Evolutionary conservation across 2,329 filamentous ascomycete genomes (phyloP).

Genomic region (Purpureocillium takamizusanense): DNA sequence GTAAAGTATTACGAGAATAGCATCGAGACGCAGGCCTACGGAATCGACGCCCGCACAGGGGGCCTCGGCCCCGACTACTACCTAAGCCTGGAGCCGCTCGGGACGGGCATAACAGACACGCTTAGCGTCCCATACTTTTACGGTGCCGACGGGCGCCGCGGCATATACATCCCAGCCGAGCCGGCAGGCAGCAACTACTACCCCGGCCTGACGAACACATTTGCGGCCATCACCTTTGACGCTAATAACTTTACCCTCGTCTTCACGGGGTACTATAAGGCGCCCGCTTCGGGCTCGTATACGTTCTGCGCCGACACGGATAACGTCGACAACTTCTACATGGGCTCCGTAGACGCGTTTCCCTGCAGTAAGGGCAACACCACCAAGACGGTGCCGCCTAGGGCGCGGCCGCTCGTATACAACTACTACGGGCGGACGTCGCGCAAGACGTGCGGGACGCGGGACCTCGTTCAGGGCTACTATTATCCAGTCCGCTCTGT

Average conservation of each 20-base stretch:
- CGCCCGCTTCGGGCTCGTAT: not conserved
- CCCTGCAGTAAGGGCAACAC: not conserved
- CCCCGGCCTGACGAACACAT: not conserved
- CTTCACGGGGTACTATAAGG: not conserved
- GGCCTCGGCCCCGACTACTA: not conserved
- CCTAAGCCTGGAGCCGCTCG: not conserved
- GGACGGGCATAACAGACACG: not conserved
- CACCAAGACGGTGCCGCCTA: not conserved
- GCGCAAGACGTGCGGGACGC: not conserved
- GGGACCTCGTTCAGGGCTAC: not conserved
- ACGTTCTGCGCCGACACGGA: not conserved
- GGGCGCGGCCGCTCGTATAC: not conserved
- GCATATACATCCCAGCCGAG: not conserved
- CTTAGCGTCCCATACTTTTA: not conserved
- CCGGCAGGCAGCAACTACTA: not conserved
- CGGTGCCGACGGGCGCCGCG: not conserved
- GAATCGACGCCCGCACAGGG: not conserved
- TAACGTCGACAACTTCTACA: not conserved
- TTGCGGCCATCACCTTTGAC: not conserved
- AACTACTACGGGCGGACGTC: not conserved
- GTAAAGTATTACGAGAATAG: not conserved
- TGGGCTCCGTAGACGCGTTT: not conserved
- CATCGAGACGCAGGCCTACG: not conserved
- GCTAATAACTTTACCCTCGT: not conserved
- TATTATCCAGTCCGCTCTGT: not conserved